These are phyloP conservation scores for Solanum clarkiae DNA, from an alignment of 257 asterid genomes.

Conservation along the genomic window DNA sequence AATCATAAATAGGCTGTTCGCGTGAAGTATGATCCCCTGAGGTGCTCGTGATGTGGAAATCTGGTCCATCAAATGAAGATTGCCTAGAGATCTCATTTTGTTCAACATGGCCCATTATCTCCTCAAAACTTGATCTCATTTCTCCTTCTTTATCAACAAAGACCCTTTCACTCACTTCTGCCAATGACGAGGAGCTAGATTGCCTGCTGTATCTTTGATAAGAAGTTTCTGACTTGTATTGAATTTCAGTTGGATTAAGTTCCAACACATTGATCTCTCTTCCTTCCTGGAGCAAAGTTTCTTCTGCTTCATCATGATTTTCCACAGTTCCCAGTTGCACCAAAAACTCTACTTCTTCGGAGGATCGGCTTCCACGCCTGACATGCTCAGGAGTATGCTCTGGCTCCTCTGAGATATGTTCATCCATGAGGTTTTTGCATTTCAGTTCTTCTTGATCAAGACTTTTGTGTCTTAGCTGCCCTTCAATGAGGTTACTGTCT, in stretches of 20 bases:
- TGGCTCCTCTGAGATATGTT: constrained; percentile 18
- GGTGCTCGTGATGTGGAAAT: constrained; percentile 9
- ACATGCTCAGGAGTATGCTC: constrained; percentile 34
- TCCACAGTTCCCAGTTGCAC: background rate
- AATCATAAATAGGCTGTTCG: constrained; percentile 13
- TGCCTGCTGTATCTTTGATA: constrained; percentile 13
- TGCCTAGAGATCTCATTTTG: constrained; percentile 14
- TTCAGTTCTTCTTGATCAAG: background rate
- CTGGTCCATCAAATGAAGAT: constrained; percentile 21
- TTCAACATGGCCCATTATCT: constrained; percentile 11
- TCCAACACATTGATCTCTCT: background rate
- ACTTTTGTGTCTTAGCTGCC: constrained; percentile 1
- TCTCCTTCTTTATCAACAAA: constrained; percentile 29
- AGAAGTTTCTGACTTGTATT: constrained; percentile 1
- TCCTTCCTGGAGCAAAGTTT: background rate
- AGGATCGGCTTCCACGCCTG: constrained; percentile 59
- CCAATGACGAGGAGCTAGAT: constrained; percentile 59
- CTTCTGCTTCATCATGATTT: background rate
- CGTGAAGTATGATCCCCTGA: constrained; percentile 1
- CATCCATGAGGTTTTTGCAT: constrained; percentile 11
- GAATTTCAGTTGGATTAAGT: background rate
- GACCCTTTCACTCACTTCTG: constrained; percentile 39
- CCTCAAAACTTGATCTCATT: constrained; percentile 18
- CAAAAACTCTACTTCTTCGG: constrained; percentile 29
- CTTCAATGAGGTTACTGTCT: constrained; percentile 21